phyloP scores from a whole-genome alignment of 257 asterid species.

The Cinchona pubescens region DNA sequence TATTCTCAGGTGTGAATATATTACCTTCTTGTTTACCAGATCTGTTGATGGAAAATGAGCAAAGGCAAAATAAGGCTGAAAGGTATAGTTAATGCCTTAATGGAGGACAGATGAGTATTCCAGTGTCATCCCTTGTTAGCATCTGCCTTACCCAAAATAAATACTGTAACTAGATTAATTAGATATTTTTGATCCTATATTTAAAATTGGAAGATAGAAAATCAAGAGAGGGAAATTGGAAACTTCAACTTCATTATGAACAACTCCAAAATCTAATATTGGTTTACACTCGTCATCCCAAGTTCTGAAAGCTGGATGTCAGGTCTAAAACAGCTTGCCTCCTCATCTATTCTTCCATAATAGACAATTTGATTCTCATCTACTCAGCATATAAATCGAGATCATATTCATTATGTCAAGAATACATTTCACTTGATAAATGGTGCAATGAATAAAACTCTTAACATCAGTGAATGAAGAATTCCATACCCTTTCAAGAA shows the following conservation, averaged over 20 bases:
- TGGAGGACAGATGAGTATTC: background rate
- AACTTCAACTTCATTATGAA: background rate
- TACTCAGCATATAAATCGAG: background rate
- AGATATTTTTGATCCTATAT: background rate
- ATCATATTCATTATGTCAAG: background rate
- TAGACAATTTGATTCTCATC: background rate
- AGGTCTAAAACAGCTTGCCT: background rate
- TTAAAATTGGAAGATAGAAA: background rate
- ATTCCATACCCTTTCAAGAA: conserved; percentile 71
- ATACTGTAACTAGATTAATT: background rate
- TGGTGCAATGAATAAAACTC: conserved; percentile 13
- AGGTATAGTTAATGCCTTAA: background rate
- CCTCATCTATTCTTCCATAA: background rate
- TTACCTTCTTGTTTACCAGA: background rate
- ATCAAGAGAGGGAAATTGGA: background rate
- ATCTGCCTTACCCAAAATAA: background rate
- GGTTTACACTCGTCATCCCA: background rate
- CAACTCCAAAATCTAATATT: background rate
- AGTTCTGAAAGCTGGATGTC: background rate
- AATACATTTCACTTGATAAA: conserved; percentile 8
- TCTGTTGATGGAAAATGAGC: background rate
- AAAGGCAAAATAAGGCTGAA: background rate
- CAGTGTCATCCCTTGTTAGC: background rate
- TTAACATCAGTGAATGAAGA: background rate
- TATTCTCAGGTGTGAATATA: background rate